Conservation (phyloP, 169 alveolate species). For the Babesia caballi region DNA sequence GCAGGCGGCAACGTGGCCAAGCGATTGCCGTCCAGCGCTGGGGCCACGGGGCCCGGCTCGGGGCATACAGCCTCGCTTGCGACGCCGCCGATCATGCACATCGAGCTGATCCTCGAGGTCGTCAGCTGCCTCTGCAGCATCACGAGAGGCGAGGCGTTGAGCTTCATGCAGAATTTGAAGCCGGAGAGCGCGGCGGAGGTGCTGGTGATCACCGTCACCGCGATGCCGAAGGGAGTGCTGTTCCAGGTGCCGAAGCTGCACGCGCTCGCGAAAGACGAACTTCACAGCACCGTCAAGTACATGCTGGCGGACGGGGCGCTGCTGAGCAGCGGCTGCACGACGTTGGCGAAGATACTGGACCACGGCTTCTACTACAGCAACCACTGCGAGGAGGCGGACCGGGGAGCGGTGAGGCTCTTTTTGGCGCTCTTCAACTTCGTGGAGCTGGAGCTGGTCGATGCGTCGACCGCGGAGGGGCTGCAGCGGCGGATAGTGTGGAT, state of each 20-base stretch:
- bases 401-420: constrained; percentile 1
- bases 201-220: background rate
- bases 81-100: background rate
- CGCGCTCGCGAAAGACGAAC: background rate
- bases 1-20: background rate
- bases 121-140: background rate
- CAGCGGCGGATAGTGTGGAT: constrained; percentile 13
- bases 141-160: background rate
- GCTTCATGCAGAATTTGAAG: constrained; percentile 1
- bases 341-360: constrained; percentile 7
- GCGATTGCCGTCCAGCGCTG: background rate
- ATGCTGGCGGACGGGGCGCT: background rate
- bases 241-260: constrained; percentile 16
- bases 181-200: constrained; percentile 5
- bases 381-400: background rate
- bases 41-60: background rate
- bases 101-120: constrained; percentile 7
- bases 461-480: constrained; percentile 8
- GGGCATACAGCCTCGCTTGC: background rate
- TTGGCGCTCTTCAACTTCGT: constrained; percentile 8
- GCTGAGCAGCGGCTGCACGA: background rate
- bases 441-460: constrained; percentile 18
- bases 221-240: constrained; percentile 18
- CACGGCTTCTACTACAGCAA: constrained; percentile 30
- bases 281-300: constrained; percentile 5